These are phyloP conservation scores for Farysia itapuensis DNA, from an alignment of 1,284 basidiomycete species.

Conservation along the genomic window DNA sequence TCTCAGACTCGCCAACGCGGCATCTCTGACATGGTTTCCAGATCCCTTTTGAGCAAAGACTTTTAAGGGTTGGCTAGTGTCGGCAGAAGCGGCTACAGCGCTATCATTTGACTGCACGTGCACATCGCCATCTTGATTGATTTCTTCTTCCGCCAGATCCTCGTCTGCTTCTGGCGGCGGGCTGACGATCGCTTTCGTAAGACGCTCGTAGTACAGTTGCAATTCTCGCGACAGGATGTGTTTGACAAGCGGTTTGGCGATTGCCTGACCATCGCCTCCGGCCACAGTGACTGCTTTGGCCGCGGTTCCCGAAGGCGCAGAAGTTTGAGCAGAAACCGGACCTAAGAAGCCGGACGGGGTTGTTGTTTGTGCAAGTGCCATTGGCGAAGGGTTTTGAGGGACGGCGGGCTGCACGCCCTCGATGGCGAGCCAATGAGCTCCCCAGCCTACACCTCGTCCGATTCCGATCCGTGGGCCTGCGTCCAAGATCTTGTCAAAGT, in stretches of 20 bases:
- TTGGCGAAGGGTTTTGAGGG: slow-evolving; percentile 84
- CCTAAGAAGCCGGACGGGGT: slow-evolving; percentile 20
- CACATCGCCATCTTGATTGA: slow-evolving; percentile 15
- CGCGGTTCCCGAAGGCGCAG: slow-evolving; percentile 32
- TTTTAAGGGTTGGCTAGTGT: slow-evolving; percentile 31
- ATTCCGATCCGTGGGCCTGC: slow-evolving; percentile 47
- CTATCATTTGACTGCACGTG: slow-evolving; percentile 21
- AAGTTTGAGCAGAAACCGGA: slow-evolving; percentile 40
- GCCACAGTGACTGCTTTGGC: slow-evolving; percentile 51
- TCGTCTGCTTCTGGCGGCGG: slow-evolving; percentile 49
- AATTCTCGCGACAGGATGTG: slow-evolving; percentile 91
- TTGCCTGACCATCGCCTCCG: slow-evolving; percentile 33
- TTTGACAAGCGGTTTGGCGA: slow-evolving; percentile 68
- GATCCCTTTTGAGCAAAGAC: slow-evolving; percentile 37
- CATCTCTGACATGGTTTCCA: slow-evolving; percentile 63
- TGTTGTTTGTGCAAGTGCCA: slow-evolving; percentile 24
- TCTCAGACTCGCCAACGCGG: slow-evolving; percentile 84
- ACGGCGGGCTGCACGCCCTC: slow-evolving; percentile 96
- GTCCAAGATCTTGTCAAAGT: slow-evolving; percentile 70
- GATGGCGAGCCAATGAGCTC: slow-evolving; percentile 88
- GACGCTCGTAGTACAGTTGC: slow-evolving; percentile 89
- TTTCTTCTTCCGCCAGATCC: slow-evolving; percentile 22
- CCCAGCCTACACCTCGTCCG: slow-evolving; percentile 57
- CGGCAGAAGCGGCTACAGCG: slow-evolving; percentile 9
- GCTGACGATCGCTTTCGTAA: slow-evolving; percentile 67